Evolutionary conservation across 768 basidiomycete species (phyloP).

Genomic region (Fistulinella prunicolor): DNA sequence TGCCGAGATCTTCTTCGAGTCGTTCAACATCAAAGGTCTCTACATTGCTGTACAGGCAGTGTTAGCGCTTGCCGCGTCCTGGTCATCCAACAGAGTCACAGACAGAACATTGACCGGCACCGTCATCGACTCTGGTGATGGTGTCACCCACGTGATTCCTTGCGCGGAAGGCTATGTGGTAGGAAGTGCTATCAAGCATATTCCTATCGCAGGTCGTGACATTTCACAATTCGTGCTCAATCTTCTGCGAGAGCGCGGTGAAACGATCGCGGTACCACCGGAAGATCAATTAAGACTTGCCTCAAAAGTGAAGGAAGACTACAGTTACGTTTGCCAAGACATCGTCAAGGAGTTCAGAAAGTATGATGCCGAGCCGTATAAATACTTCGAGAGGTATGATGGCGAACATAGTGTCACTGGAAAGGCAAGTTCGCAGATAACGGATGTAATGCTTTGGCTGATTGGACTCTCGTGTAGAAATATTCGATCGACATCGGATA

Average conservation of each 20-base stretch:
- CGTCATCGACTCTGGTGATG: slow-evolving; percentile 98
- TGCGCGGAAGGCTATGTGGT: slow-evolving; percentile 98
- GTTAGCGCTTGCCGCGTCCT: slow-evolving; percentile 94
- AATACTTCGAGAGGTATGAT: slow-evolving; percentile 91
- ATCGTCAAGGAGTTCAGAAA: slow-evolving; percentile 99
- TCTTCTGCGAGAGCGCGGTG: slow-evolving; percentile 91
- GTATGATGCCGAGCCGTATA: slow-evolving; percentile 94
- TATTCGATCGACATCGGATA: slow-evolving; percentile 94
- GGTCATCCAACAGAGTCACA: slow-evolving; percentile 86
- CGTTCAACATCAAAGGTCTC: slow-evolving; percentile 97
- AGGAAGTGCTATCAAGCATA: slow-evolving; percentile 97
- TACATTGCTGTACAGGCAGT: slow-evolving; percentile 99
- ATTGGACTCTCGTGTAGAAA: slow-evolving; percentile 53
- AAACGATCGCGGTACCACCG: slow-evolving; percentile 85
- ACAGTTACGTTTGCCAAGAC: slow-evolving; percentile 98
- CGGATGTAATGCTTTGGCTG: neutral
- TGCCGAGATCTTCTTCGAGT: slow-evolving; percentile 99
- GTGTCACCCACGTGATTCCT: slow-evolving; percentile 98
- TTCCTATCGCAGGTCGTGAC: slow-evolving; percentile 97
- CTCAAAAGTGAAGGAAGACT: slow-evolving; percentile 94
- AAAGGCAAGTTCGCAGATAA: slow-evolving; percentile 50
- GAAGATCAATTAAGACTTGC: slow-evolving; percentile 94
- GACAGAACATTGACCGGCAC: slow-evolving; percentile 95
- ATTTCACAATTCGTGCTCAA: slow-evolving; percentile 96
- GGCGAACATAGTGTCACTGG: slow-evolving; percentile 93